Base-by-base conservation (phyloP, 495 filamentous ascomycete genomes). In the Neurospora sp. region DNA sequence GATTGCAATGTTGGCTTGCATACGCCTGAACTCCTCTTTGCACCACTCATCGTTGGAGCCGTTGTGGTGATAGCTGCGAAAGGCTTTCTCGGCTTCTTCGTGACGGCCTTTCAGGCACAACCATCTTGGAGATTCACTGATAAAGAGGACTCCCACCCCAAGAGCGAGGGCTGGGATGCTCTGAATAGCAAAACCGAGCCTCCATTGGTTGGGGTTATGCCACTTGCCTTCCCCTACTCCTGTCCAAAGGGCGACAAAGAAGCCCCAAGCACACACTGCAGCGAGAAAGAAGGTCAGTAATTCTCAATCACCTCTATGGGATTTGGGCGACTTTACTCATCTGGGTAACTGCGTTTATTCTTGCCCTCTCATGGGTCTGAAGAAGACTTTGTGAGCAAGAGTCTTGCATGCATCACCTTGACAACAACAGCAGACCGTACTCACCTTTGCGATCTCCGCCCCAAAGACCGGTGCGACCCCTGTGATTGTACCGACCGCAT, bases 121-220 rank as follows among this genome's bases (percentile, higher is more conserved):
- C 88, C 88, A 90, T 69, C 88, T 79, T 14, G 88, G 88, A 0
- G 86, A 87, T 76, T 89, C 88, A 11, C 82, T 81, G 14, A 89
- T 82, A 75, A 87, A 88, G 75, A 83, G 84, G 39, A 87, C 78
- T 12, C 87, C 86, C 9, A 79, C 73, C 8, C 79, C 81, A 31
- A 90, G 80, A n/a, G 86, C 74, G 5, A 89, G 59, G 8, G 85
- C 82, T 8, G 87, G 88, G 2, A 85, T 77, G 40, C 82, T 82
- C 73, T 89, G 87, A 35, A 89, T 84, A 18, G 85, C 85, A 27
- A 90, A 83, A 0, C 87, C 88, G 42, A 89, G 84, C 41, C 88
- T 81, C 88, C 88, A 88, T 75, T 85, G 79, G 66, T 80, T 79
- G 40, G 77, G 39, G 62, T 82, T 81, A 18, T 78, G 71, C 80